Evolutionary conservation across 2,329 filamentous ascomycete species (phyloP).

Genomic region (Monosporascus sp.): DNA sequence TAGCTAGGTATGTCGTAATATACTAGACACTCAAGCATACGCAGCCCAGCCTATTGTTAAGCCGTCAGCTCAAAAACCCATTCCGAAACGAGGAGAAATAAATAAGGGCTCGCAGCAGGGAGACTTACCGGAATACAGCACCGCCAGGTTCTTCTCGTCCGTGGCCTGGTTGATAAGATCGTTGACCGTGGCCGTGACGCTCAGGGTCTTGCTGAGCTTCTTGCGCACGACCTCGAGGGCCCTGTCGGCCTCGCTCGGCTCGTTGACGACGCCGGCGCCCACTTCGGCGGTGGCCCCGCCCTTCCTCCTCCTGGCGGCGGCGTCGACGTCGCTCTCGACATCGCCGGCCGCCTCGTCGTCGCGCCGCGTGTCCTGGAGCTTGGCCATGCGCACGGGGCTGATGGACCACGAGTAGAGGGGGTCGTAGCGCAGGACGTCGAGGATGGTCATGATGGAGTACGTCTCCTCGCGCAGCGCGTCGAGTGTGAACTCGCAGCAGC

Average conservation of each 20-base stretch:
- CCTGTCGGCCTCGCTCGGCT: conserved; percentile 75
- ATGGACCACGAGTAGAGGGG: conserved; percentile 95
- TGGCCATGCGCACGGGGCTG: conserved; percentile 62
- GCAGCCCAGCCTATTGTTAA: conserved; percentile 35
- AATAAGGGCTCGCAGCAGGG: not conserved
- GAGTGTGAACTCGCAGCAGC: conserved; percentile 97
- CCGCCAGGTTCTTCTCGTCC: conserved; percentile 86
- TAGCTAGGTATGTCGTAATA: not conserved
- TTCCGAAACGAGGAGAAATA: not conserved
- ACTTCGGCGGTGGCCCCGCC: conserved; percentile 17
- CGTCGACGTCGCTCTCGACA: conserved; percentile 34
- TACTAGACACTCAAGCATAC: conserved; percentile 29
- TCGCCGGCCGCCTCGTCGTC: conserved; percentile 33
- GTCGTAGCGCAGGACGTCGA: conserved; percentile 97
- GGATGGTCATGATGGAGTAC: conserved; percentile 96
- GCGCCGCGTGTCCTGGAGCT: conserved; percentile 58
- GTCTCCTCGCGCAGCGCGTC: conserved; percentile 92
- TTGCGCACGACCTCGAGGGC: conserved; percentile 91
- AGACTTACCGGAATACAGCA: conserved; percentile 74
- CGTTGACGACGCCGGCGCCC: conserved; percentile 39
- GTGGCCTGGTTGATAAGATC: conserved; percentile 94
- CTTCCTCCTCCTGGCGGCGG: conserved; percentile 30
- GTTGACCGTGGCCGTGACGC: conserved; percentile 91
- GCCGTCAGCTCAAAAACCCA: conserved; percentile 10
- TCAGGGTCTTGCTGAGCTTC: conserved; percentile 91